Evolutionary conservation across 2,329 filamentous ascomycete species (phyloP).

Genomic region (Beauveria caledonica): DNA sequence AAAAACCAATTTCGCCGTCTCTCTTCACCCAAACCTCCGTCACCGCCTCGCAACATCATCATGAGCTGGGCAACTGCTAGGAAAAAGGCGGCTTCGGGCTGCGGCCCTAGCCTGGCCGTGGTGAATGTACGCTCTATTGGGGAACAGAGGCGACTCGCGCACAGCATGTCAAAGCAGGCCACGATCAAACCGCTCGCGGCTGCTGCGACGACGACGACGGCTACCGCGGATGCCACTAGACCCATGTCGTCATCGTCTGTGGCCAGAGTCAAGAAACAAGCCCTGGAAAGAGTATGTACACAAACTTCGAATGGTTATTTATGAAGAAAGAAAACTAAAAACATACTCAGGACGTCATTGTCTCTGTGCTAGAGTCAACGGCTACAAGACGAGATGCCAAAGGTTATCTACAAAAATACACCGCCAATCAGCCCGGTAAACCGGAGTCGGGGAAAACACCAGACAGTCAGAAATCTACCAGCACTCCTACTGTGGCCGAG

Average conservation of each 20-base stretch:
- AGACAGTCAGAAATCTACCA: constrained; percentile 2
- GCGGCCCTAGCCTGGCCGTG: constrained; percentile 16
- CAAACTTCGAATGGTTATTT: not conserved
- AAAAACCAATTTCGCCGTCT: not conserved
- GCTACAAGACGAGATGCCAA: constrained; percentile 90
- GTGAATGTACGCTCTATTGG: not conserved
- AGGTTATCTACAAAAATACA: constrained; percentile 83
- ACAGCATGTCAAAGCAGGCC: not conserved
- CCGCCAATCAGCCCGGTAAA: constrained; percentile 22
- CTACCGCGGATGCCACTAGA: constrained; percentile 12
- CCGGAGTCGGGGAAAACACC: constrained; percentile 16
- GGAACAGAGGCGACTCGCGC: constrained; percentile 7
- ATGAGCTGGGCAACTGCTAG: constrained; percentile 34
- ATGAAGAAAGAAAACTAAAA: not conserved
- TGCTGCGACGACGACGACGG: constrained; percentile 8
- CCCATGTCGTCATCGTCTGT: constrained; percentile 23
- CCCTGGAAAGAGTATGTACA: constrained; percentile 24
- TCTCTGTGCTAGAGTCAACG: constrained; percentile 79
- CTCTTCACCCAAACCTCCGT: not conserved
- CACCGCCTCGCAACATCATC: constrained; percentile 15
- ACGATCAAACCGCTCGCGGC: constrained; percentile 5
- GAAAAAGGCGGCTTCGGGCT: constrained; percentile 30
- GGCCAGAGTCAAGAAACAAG: constrained; percentile 23
- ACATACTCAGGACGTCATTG: constrained; percentile 62
- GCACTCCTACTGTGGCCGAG: constrained; percentile 15